Percentiles rank a stretch among this genome's conserved stretches.
Conservation (phyloP, 306 rosid genomes). For the Quercus agrifolia region DNA sequence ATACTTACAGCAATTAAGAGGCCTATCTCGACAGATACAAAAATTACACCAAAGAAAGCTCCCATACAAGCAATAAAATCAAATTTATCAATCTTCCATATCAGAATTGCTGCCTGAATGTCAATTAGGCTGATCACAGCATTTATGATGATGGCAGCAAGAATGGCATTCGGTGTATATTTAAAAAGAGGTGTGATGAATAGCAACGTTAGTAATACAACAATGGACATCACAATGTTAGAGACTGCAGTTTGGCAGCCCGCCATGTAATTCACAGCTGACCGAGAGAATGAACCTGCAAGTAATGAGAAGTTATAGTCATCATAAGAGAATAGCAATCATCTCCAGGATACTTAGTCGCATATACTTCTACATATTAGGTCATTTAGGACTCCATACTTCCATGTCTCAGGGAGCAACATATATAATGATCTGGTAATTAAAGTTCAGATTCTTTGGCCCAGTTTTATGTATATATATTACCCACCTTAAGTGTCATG, state of each 20-base stretch:
- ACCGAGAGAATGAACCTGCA: slow-evolving; percentile 95
- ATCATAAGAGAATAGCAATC: slow-evolving; percentile 9
- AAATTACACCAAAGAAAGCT: slow-evolving; percentile 92
- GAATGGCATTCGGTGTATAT: slow-evolving; percentile 94
- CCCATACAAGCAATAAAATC: slow-evolving; percentile 96
- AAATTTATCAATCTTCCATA: slow-evolving; percentile 90
- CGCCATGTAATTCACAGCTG: slow-evolving; percentile 90
- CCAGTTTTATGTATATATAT: not conserved
- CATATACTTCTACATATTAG: not conserved
- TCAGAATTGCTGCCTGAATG: slow-evolving; percentile 73
- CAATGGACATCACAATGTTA: slow-evolving; percentile 80
- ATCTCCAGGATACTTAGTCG: not conserved
- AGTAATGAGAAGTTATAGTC: slow-evolving; percentile 15
- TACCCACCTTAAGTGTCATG: not conserved
- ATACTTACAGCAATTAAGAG: slow-evolving; percentile 80
- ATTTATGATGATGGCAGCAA: slow-evolving; percentile 79
- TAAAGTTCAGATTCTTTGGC: not conserved
- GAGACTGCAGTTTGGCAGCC: slow-evolving; percentile 92
- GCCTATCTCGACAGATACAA: slow-evolving; percentile 73
- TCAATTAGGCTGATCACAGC: slow-evolving; percentile 89
- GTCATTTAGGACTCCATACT: not conserved
- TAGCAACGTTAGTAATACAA: slow-evolving; percentile 73
- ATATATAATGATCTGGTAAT: not conserved
- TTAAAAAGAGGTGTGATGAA: slow-evolving; percentile 89
- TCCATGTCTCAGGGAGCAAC: not conserved